phyloP scores from a whole-genome alignment of 495 filamentous ascomycete genomes.

The Evansstolkia leycettana region DNA sequence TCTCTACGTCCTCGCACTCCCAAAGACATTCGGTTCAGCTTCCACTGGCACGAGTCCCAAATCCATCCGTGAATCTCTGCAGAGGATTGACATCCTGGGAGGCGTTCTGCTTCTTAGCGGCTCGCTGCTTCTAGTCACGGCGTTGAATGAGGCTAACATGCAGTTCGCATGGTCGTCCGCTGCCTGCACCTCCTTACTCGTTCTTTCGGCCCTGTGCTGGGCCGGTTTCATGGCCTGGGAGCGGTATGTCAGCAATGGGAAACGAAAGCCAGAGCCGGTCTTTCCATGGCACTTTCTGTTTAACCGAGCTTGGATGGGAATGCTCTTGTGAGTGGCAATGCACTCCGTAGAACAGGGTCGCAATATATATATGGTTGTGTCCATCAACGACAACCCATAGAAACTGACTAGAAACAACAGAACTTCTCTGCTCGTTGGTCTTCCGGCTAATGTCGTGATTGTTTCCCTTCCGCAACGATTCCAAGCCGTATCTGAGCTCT shows the following conservation, averaged over 20 bases:
- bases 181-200: constrained; percentile 30
- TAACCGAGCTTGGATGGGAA: constrained; percentile 21
- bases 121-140: constrained; percentile 43
- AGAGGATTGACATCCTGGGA: constrained; percentile 44
- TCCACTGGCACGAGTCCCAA: too few relatives aligned
- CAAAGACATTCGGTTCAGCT: constrained; percentile 4
- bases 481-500: constrained; percentile 39
- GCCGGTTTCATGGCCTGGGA: constrained; percentile 28
- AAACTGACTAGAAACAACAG: too few relatives aligned
- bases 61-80: too few relatives aligned
- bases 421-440: constrained; percentile 39
- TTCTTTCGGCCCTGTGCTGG: constrained; percentile 20
- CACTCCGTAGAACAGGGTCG: too few relatives aligned
- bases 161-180: constrained; percentile 26
- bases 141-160: constrained; percentile 45
- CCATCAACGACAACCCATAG: too few relatives aligned
- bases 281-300: constrained; percentile 23
- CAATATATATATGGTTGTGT: too few relatives aligned
- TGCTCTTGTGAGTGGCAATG: constrained; percentile 22
- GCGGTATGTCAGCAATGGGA: constrained; percentile 16
- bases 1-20: constrained; percentile 7
- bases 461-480: constrained; percentile 49
- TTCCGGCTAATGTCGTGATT: constrained; percentile 41
- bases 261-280: constrained; percentile 24
- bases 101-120: constrained; percentile 38